Base-by-base conservation (phyloP, 768 basidiomycete genomes). In the Kwoniella sp. region DNA sequence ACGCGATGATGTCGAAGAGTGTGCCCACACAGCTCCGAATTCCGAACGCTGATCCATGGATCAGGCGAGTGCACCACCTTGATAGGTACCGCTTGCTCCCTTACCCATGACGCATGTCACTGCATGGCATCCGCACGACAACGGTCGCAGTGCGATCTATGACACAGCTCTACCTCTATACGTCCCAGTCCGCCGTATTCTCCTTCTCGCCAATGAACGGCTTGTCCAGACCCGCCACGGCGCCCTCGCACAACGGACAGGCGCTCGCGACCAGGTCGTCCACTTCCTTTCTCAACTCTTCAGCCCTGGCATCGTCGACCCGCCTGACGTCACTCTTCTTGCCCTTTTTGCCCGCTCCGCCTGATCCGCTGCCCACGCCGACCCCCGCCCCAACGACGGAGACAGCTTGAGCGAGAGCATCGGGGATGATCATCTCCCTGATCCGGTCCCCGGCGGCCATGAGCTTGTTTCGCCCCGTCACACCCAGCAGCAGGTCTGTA, bases 341-440 rank as follows among this genome's bases (percentile, higher is more conserved):
- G 46, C 77, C 80, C 4, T 79, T 78, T 17, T 79, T 77, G 5
- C 65, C 69, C 20, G 48, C 60, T 46, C 57, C 56, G 15, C 25
- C 31, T n/a, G 11, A 44, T 2, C 44, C 37, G 15, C 33, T 47
- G 2, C 47, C 82, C 5, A 60, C 51, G 20, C 68, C 64, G 44
- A 66, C 56, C 51, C 59, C 43, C 54, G 56, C 59, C 25, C 59
- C 63, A 22, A 66, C 49, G 39, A 65, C 56, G 1, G 86, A 83
- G 48, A 98, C 86, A 19, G 89, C 81, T 27, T 83, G 81, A 25
- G 89, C 91, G 12, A 98, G 80, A 3, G 90, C 87, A 65, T 98
- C 95, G 11, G 95, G 95, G 7, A 96, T 77, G 64, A 99, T 93
- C 44, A 98, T 78, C 71, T 96, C 91, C 36, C 91, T 81, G 46